Evolutionary conservation across 2,329 filamentous ascomycete species (phyloP), one percentile per base, ranked within the genome.

Genomic region (Colletotrichum lupini): DNA sequence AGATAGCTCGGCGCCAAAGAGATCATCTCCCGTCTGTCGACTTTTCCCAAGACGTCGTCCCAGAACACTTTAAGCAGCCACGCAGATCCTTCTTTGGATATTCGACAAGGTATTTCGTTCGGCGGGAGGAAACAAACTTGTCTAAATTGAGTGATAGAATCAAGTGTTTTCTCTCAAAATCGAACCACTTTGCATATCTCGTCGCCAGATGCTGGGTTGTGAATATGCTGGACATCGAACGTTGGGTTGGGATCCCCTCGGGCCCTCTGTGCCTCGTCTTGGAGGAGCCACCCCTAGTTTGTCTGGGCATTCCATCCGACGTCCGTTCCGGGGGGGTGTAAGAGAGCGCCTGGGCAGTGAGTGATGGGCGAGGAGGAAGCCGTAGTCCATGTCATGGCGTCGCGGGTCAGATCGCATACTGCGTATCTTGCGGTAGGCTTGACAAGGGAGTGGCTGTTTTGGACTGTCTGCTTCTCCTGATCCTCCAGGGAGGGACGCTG

Each of bases 81-180:
- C 67, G 61, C 61, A 61, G 67, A 73, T 73, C 61, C 56, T 61
- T 65, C 65, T 68, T 69, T 63, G 26, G 73, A 56, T 24, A 62
- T 66, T 61, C 32, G 61, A 61, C 71, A 65, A 57, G 60, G 55
- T 73, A 42, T 62, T 58, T 30, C 62, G n/a, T 49, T 42, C 49
- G 62, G 59, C 58, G 49, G 42, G 55, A 42, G 59, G 67, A 72
- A 76, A 74, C 73, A 71, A 70, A 63, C 62, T 74, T 71, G 49
- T 65, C 71, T 71, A 57, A 49, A 74, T 71, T 9, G 63, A 74
- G 73, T 46, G 56, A 58, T n/a, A 74, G 19, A 52, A 78, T 80
- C 78, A 79, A 78, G 77, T 74, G 77, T 78, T 80, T 77, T 78
- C 70, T 60, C 63, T 66, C 66, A 35, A 68, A 60, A 77, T 81